phyloP scores from a whole-genome alignment of 352 stramenopile species.

The Saprolegnia parasitica region DNA sequence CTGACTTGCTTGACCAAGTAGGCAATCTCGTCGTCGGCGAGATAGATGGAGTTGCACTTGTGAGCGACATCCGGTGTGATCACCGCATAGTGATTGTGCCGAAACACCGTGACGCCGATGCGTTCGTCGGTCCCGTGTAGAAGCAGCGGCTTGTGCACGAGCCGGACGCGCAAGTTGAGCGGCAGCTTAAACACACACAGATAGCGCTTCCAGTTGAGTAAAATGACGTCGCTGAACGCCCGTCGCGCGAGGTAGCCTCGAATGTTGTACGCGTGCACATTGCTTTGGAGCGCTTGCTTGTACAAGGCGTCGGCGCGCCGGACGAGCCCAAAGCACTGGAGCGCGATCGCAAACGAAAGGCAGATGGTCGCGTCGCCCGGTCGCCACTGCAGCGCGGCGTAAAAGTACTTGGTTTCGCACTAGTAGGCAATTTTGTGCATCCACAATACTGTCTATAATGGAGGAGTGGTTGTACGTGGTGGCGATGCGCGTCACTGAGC shows the following conservation, averaged over 20 bases:
- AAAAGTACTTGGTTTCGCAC: slow-evolving; percentile 12
- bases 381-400: slow-evolving; percentile 8
- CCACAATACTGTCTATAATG: background rate
- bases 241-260: background rate
- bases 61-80: background rate
- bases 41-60: slow-evolving; percentile 2
- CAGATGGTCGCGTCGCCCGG: slow-evolving; percentile 10
- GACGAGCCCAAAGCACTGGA: slow-evolving; percentile 12
- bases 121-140: background rate
- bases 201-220: slow-evolving; percentile 23
- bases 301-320: slow-evolving; percentile 16
- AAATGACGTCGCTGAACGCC: slow-evolving; percentile 3
- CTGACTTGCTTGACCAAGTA: background rate
- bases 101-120: background rate
- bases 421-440: background rate
- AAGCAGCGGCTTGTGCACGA: background rate
- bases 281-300: slow-evolving; percentile 10
- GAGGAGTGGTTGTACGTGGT: background rate
- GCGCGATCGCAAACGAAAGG: slow-evolving; percentile 10
- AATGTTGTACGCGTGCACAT: slow-evolving; percentile 14
- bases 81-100: slow-evolving; percentile 20
- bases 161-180: background rate
- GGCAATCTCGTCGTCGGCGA: slow-evolving; percentile 23
- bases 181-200: slow-evolving; percentile 17
- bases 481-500: background rate